Percentiles rank a stretch among this genome's conserved stretches.
These are phyloP conservation scores for Akanthomyces dipterigenus DNA, from an alignment of 2,329 filamentous ascomycete species.

Conservation along the genomic window DNA sequence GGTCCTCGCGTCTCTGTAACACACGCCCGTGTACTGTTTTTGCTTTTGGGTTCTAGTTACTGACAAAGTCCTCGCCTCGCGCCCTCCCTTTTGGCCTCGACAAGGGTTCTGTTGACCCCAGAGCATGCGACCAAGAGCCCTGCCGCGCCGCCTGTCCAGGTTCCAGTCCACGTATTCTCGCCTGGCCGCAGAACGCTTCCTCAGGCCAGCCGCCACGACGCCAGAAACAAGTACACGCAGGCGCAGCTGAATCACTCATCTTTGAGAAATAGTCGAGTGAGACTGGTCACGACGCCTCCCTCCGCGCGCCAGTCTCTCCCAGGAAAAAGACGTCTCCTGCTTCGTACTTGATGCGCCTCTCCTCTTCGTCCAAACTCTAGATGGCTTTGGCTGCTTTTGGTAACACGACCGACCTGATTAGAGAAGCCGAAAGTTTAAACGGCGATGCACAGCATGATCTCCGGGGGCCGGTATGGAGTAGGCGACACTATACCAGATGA, in stretches of 20 bases:
- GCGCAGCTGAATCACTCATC: background rate
- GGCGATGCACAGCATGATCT: background rate
- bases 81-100: no score
- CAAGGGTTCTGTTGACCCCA: no score
- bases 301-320: background rate
- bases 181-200: no score
- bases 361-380: background rate
- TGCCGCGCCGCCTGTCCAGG: background rate
- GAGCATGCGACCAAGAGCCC: background rate
- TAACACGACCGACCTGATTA: background rate
- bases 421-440: conserved; percentile 1
- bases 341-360: background rate
- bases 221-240: background rate
- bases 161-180: no score
- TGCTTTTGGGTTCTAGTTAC: background rate
- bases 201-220: background rate
- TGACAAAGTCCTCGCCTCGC: background rate
- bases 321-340: background rate
- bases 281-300: background rate
- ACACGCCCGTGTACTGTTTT: background rate
- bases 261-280: background rate
- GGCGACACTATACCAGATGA: background rate
- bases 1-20: no score
- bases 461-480: background rate
- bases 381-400: background rate